Evolutionary conservation across 805 yeast species (phyloP).

Genomic region (Cyberlindnera meyerae): DNA sequence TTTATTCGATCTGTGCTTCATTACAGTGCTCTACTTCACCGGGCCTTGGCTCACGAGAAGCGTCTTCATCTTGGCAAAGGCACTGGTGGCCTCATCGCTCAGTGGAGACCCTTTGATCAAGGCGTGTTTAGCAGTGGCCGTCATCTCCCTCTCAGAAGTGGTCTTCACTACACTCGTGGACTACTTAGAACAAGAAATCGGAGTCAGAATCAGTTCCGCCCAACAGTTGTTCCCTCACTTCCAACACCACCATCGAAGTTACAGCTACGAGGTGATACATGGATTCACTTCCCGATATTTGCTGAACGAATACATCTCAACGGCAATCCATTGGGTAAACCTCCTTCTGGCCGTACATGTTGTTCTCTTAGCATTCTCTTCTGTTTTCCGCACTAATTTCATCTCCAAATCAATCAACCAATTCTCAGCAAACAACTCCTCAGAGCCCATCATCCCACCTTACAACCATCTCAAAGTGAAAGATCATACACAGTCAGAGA

Average conservation of each 20-base stretch:
- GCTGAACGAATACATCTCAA: conserved; percentile 1
- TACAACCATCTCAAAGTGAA: conserved; percentile 7
- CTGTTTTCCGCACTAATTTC: conserved; percentile 22
- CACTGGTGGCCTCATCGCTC: conserved; percentile 19
- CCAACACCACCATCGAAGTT: conserved; percentile 5
- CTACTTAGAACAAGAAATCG: conserved; percentile 9
- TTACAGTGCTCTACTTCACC: conserved; percentile 15
- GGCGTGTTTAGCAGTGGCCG: conserved; percentile 8
- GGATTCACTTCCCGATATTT: conserved; percentile 3
- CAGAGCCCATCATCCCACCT: conserved; percentile 4
- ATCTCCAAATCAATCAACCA: conserved; percentile 24
- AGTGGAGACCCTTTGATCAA: conserved; percentile 17
- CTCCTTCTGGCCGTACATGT: conserved; percentile 23
- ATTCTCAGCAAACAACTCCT: conserved; percentile 14
- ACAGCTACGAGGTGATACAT: conserved; percentile 1
- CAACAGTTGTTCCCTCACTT: conserved; percentile 22
- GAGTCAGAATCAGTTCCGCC: conserved; percentile 6
- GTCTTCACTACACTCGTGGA: conserved; percentile 7
- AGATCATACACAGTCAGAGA: conserved; percentile 12
- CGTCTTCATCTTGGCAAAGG: conserved; percentile 21
- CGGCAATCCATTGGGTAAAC: conserved; percentile 14
- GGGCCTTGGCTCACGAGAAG: conserved; percentile 22
- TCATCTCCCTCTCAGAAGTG: conserved; percentile 11
- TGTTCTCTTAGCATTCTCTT: conserved; percentile 21
- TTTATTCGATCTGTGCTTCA: conserved; percentile 17